Evolutionary conservation across 2,329 filamentous ascomycete genomes (phyloP).

Genomic region (Venturia effusa): DNA sequence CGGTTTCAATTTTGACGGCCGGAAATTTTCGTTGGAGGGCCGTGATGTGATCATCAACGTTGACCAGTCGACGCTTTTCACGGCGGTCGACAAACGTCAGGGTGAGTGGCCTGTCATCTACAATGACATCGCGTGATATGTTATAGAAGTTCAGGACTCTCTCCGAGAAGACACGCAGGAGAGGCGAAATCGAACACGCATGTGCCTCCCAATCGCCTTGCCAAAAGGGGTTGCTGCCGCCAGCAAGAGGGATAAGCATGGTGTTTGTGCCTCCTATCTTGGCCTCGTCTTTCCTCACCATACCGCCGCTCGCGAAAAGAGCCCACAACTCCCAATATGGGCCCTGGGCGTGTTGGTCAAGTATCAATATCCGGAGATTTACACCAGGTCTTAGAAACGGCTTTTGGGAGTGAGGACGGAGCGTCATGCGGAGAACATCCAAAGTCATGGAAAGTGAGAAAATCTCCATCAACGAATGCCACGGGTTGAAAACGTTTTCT

Average conservation of each 20-base stretch:
- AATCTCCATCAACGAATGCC: not conserved
- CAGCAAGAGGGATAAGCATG: slow-evolving; percentile 31
- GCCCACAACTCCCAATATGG: not conserved
- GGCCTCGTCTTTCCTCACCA: not conserved
- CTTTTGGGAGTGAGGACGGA: not conserved
- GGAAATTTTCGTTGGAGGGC: slow-evolving; percentile 14
- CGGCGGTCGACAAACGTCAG: not conserved
- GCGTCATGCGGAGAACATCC: not conserved
- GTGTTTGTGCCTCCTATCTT: not conserved
- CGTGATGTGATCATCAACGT: not conserved
- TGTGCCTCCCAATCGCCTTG: slow-evolving; percentile 28
- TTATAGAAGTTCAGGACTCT: not conserved
- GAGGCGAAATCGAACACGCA: slow-evolving; percentile 21
- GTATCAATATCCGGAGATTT: not conserved
- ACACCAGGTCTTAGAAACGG: not conserved
- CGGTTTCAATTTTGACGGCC: slow-evolving; percentile 20
- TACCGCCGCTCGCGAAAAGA: not conserved
- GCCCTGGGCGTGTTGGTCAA: not conserved
- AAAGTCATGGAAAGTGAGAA: not conserved
- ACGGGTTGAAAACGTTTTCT: not conserved
- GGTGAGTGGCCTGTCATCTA: not conserved
- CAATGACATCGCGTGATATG: not conserved
- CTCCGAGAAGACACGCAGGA: slow-evolving; percentile 13
- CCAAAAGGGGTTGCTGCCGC: slow-evolving; percentile 33
- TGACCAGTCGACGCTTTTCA: not conserved